Percentiles rank a stretch among this genome's conserved stretches.
phyloP scores from a whole-genome alignment of 306 rosid species.

The Prunus mume region DNA sequence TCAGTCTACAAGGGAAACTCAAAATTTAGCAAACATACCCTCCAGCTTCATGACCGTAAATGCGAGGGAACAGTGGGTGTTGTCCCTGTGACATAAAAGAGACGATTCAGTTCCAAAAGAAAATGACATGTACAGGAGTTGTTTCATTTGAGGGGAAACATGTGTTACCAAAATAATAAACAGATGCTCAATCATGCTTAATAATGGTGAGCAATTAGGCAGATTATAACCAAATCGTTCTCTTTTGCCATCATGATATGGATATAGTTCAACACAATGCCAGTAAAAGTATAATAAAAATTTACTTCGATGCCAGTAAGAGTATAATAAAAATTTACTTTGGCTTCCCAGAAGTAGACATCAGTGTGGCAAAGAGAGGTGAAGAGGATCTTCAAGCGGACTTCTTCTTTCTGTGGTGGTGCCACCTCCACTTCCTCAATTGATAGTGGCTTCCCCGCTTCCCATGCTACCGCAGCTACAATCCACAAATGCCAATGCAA shows the following conservation, averaged over 20 bases:
- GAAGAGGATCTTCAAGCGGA: conserved; percentile 46
- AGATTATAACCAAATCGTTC: no score
- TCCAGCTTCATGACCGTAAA: conserved; percentile 94
- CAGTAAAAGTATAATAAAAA: no score
- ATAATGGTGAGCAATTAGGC: neutral
- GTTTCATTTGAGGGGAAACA: no score
- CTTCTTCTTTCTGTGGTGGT: conserved; percentile 51
- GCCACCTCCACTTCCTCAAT: conserved; percentile 52
- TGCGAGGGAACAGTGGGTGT: conserved; percentile 82
- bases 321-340: conserved; percentile 10
- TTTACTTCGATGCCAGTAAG: conserved; percentile 17
- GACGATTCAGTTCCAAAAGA: neutral
- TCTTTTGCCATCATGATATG: no score
- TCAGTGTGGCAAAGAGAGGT: conserved; percentile 52
- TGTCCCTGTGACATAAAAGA: conserved; percentile 59
- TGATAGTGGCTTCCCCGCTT: conserved; percentile 53
- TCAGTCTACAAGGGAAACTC: neutral
- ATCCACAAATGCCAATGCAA: neutral
- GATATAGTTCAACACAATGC: neutral
- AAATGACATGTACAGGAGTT: no score
- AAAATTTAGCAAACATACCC: conserved; percentile 43
- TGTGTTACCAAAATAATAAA: neutral
- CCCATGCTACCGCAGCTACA: conserved; percentile 59
- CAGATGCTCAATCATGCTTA: neutral
- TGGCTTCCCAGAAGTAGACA: conserved; percentile 55